phyloP scores from a whole-genome alignment of 768 basidiomycete genomes.

The Macrocybe gigantea region DNA sequence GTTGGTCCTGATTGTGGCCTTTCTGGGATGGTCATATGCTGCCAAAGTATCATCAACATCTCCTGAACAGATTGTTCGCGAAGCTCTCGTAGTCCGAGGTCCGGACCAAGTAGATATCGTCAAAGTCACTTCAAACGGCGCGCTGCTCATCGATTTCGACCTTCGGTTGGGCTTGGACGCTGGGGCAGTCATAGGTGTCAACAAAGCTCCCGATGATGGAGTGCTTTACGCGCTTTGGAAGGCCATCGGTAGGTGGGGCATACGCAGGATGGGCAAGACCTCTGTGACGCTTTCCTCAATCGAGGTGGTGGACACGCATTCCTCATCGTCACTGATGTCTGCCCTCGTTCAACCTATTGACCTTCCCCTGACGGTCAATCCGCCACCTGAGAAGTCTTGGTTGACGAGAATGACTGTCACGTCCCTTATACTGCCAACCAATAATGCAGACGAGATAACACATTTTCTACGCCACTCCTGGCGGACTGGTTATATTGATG shows the following conservation, averaged over 20 bases:
- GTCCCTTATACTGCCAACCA: constrained; percentile 47
- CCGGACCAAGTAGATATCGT: constrained; percentile 59
- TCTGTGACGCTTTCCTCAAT: constrained; percentile 51
- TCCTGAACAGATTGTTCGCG: constrained; percentile 52
- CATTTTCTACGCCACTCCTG: constrained; percentile 56
- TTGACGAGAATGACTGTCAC: constrained; percentile 46
- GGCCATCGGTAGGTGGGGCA: constrained; percentile 61
- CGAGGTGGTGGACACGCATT: constrained; percentile 37
- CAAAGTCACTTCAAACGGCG: constrained; percentile 52
- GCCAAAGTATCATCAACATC: constrained; percentile 46
- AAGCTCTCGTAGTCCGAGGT: constrained; percentile 49
- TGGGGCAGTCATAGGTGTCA: constrained; percentile 52
- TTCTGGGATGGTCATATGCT: constrained; percentile 66
- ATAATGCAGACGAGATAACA: constrained; percentile 39
- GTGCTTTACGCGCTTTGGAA: constrained; percentile 52
- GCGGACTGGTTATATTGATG: constrained; percentile 41
- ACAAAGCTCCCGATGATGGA: constrained; percentile 35
- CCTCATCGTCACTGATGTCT: constrained; percentile 36
- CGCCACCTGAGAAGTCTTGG: constrained; percentile 50
- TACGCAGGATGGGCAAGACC: constrained; percentile 48
- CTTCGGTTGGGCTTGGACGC: constrained; percentile 65
- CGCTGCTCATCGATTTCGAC: constrained; percentile 52
- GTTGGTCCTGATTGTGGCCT: constrained; percentile 32
- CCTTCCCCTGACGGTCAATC: constrained; percentile 49
- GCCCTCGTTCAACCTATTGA: constrained; percentile 45